phyloP scores from a whole-genome alignment of 345 rosid genomes.

The Theobroma cacao region DNA sequence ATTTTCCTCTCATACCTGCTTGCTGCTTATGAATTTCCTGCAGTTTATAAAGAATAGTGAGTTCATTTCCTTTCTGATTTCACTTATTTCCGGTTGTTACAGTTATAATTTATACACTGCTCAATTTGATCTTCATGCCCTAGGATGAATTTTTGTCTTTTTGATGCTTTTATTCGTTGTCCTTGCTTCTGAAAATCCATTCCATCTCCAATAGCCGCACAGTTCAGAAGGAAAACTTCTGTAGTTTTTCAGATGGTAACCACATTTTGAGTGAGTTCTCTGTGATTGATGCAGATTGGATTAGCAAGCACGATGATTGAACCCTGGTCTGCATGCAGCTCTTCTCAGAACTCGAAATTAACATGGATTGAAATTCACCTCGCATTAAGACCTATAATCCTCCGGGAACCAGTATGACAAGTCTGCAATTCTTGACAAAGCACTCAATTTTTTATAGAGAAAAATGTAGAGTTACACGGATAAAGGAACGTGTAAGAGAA shows the following conservation, averaged over 20 bases:
- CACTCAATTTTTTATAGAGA: background rate
- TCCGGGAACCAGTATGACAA: background rate
- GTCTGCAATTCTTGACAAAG: conserved; percentile 7
- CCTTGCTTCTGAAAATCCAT: background rate
- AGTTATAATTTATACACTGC: background rate
- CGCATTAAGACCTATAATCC: background rate
- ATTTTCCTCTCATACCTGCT: conserved; percentile 56
- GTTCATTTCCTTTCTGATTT: conserved; percentile 8
- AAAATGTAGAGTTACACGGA: conserved; percentile 18
- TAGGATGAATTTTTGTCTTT: background rate
- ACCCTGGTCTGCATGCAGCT: background rate
- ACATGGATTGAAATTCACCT: background rate
- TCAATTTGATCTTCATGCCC: background rate
- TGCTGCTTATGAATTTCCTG: background rate
- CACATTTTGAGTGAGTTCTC: background rate
- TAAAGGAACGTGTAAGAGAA: conserved; percentile 3
- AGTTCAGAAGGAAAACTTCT: background rate
- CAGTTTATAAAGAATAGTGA: conserved; percentile 15
- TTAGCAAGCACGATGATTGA: background rate
- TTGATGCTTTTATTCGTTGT: background rate
- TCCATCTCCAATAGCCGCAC: background rate
- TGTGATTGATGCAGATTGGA: conserved; percentile 22
- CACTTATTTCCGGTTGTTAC: background rate
- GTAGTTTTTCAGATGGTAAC: background rate
- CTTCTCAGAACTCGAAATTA: background rate